Evolutionary conservation across 371 early-diverging fungal genomes (phyloP).

Genomic region (Mortierella sp.): DNA sequence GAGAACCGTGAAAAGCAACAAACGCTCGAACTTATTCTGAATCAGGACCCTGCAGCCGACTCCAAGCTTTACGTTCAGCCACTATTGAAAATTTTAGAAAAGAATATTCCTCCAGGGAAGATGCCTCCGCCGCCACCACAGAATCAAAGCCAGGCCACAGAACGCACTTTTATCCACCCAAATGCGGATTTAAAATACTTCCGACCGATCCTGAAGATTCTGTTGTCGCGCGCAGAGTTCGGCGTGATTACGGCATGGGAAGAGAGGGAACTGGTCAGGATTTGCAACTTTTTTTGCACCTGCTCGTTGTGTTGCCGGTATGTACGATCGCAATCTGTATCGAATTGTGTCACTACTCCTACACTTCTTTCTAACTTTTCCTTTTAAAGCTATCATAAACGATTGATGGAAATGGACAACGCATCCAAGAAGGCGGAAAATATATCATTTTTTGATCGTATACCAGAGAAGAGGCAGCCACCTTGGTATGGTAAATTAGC

Average conservation of each 20-base stretch:
- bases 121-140: too few species aligned
- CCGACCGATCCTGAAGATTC: slow-evolving; percentile 23
- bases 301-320: slow-evolving; percentile 31
- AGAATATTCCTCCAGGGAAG: slow-evolving; percentile 7
- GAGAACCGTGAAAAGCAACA: slow-evolving; percentile 29
- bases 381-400: not conserved
- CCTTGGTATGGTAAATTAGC: slow-evolving; percentile 31
- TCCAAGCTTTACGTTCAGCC: slow-evolving; percentile 45
- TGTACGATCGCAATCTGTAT: not conserved
- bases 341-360: not conserved
- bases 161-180: too few species aligned
- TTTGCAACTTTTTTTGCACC: slow-evolving; percentile 29
- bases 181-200: slow-evolving; percentile 20
- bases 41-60: slow-evolving; percentile 35
- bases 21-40: slow-evolving; percentile 30
- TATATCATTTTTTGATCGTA: slow-evolving; percentile 23
- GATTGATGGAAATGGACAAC: not conserved
- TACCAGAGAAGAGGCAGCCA: slow-evolving; percentile 23
- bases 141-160: not conserved
- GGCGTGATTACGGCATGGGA: slow-evolving; percentile 27
- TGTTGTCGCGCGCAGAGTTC: slow-evolving; percentile 47
- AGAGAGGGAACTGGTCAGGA: slow-evolving; percentile 28
- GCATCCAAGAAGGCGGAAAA: not conserved
- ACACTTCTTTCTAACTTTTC: not conserved
- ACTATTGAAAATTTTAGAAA: slow-evolving; percentile 9